Evolutionary conservation across 2,329 filamentous ascomycete species (phyloP).

Genomic region (Monosporascus sp.): DNA sequence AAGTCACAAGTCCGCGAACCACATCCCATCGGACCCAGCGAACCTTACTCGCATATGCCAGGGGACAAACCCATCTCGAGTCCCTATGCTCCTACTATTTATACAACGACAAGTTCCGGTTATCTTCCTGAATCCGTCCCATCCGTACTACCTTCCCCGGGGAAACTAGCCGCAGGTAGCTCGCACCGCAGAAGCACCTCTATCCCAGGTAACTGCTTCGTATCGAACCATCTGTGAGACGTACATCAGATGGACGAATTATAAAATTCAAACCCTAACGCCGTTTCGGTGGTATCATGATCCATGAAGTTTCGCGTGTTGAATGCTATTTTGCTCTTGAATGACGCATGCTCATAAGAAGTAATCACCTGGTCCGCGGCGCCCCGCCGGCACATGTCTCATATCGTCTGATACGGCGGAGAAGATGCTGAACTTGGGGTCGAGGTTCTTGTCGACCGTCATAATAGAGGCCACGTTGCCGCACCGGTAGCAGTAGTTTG

Average conservation of each 20-base stretch:
- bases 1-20: neutral
- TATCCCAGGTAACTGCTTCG: too few species aligned
- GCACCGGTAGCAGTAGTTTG: constrained; percentile 92
- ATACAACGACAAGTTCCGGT: neutral
- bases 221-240: too few species aligned
- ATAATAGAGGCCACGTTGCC: constrained; percentile 97
- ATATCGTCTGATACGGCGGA: constrained; percentile 82
- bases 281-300: constrained; percentile 22
- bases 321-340: constrained; percentile 8
- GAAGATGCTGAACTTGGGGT: constrained; percentile 90
- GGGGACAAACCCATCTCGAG: neutral
- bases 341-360: constrained; percentile 47
- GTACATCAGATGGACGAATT: neutral
- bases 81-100: neutral
- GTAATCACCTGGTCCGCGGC: constrained; percentile 63
- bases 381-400: constrained; percentile 69
- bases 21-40: neutral
- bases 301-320: constrained; percentile 9
- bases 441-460: constrained; percentile 78
- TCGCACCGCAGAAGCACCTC: too few species aligned
- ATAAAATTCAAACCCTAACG: constrained; percentile 6
- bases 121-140: too few species aligned
- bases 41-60: neutral
- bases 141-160: neutral
- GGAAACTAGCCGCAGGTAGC: neutral